Conservation (phyloP, 345 rosid species). For the Gossypium mustelinum region DNA sequence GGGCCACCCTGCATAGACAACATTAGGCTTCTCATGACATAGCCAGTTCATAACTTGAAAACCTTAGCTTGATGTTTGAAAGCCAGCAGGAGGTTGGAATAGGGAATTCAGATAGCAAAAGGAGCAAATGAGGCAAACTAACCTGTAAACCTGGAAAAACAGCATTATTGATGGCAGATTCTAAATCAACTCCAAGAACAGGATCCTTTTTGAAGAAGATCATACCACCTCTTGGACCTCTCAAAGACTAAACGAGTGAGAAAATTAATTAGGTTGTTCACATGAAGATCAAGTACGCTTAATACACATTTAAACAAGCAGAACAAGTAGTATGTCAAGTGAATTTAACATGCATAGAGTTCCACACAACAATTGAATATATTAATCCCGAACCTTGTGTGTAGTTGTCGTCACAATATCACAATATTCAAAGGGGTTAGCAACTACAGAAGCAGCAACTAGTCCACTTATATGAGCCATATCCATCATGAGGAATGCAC, state of each 20-base stretch:
- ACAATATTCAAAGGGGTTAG: slow-evolving; percentile 80
- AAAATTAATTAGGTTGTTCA: slow-evolving; percentile 11
- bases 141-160: slow-evolving; percentile 97
- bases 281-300: not conserved
- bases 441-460: slow-evolving; percentile 88
- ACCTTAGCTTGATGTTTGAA: not conserved
- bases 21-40: not conserved
- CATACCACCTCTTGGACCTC: slow-evolving; percentile 99
- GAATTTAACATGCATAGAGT: not conserved
- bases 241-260: slow-evolving; percentile 55
- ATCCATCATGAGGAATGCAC: slow-evolving; percentile 97
- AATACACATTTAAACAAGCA: not conserved
- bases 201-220: slow-evolving; percentile 82
- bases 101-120: not conserved
- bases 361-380: not conserved
- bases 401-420: slow-evolving; percentile 94
- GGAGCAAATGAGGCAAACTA: slow-evolving; percentile 11
- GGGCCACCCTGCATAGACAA: slow-evolving; percentile 75
- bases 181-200: slow-evolving; percentile 74
- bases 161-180: slow-evolving; percentile 85
- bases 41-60: not conserved
- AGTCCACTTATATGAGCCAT: slow-evolving; percentile 98
- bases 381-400: slow-evolving; percentile 56
- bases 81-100: not conserved
- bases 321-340: not conserved